A percentile compares a stretch with the other conserved stretches of the same genome.
phyloP scores from a whole-genome alignment of 2,329 filamentous ascomycete genomes.

The Juglanconis juglandina region DNA sequence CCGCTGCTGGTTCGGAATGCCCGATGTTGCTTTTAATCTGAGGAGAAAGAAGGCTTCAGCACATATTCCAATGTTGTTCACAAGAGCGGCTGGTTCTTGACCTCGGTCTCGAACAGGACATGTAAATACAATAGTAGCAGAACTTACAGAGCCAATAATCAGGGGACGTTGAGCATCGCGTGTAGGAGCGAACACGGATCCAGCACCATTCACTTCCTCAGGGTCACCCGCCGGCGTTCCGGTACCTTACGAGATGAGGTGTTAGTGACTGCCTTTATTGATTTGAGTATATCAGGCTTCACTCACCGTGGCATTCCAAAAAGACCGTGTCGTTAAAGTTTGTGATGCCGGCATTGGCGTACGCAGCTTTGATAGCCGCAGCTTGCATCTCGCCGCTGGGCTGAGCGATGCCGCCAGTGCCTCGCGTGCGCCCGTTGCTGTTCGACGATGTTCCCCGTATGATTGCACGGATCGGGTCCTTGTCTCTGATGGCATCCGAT shows the following conservation, averaged over 20 bases:
- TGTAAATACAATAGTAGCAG: too few relatives aligned
- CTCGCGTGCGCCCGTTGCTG: conserved; percentile 41
- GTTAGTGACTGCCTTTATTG: too few relatives aligned
- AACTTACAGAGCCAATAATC: conserved; percentile 22
- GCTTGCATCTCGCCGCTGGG: conserved; percentile 27
- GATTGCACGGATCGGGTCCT: conserved; percentile 39
- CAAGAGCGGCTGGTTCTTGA: too few relatives aligned
- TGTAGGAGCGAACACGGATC: not conserved
- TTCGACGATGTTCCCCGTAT: conserved; percentile 36
- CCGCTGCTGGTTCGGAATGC: conserved; percentile 44
- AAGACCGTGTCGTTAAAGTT: conserved; percentile 14
- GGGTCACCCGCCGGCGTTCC: conserved; percentile 34
- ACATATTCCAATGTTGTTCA: too few relatives aligned
- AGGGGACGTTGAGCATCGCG: too few relatives aligned
- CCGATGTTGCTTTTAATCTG: conserved; percentile 40
- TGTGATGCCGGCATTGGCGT: not conserved
- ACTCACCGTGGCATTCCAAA: conserved; percentile 34
- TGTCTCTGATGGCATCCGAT: conserved; percentile 42
- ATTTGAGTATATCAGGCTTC: too few relatives aligned
- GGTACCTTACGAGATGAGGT: too few relatives aligned
- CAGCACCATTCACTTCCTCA: conserved; percentile 23
- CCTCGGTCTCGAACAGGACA: too few relatives aligned
- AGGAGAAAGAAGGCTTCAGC: too few relatives aligned
- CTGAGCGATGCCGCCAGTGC: conserved; percentile 37
- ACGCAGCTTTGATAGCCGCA: not conserved